These are phyloP conservation scores for Colletotrichum lindemuthianum DNA, from an alignment of 2,329 filamentous ascomycete species.

Conservation along the genomic window DNA sequence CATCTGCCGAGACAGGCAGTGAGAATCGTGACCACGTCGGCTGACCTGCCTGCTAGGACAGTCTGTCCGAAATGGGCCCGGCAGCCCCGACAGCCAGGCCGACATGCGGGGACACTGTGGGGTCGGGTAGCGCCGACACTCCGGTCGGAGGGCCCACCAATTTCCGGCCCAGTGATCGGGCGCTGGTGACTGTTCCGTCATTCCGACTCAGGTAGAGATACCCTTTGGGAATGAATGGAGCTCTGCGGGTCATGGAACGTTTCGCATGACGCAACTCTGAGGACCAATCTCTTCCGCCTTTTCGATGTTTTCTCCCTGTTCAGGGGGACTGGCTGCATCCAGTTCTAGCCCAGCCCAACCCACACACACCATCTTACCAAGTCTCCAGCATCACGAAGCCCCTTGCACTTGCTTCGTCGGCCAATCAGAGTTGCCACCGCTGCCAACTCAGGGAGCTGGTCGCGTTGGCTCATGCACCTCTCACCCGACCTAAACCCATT, in stretches of 20 bases:
- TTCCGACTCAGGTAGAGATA: neutral
- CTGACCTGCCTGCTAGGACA: slow-evolving; percentile 16
- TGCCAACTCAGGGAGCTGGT: slow-evolving; percentile 12
- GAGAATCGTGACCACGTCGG: slow-evolving; percentile 23
- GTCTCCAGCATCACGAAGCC: slow-evolving; percentile 17
- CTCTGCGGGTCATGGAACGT: slow-evolving; percentile 17
- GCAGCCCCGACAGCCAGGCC: slow-evolving; percentile 17
- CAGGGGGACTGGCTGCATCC: neutral
- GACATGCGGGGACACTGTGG: slow-evolving; percentile 10
- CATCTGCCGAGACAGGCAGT: slow-evolving; percentile 1
- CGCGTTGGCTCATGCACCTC: slow-evolving; percentile 17
- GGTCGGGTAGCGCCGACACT: slow-evolving; percentile 24
- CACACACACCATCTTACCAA: slow-evolving; percentile 6
- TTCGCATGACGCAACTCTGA: slow-evolving; percentile 10
- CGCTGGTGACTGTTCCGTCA: slow-evolving; percentile 26
- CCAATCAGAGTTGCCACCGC: slow-evolving; percentile 14
- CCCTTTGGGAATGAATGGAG: neutral
- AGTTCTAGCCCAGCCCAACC: neutral
- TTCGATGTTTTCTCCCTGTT: neutral
- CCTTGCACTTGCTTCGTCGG: slow-evolving; percentile 21
- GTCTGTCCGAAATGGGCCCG: slow-evolving; percentile 25
- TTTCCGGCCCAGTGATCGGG: slow-evolving; percentile 29
- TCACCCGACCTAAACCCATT: slow-evolving; percentile 21
- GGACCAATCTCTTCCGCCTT: neutral
- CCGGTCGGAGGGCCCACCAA: slow-evolving; percentile 25